Base-by-base conservation (phyloP, 2,329 filamentous ascomycete genomes). In the Fusarium pseudoanthophilum region DNA sequence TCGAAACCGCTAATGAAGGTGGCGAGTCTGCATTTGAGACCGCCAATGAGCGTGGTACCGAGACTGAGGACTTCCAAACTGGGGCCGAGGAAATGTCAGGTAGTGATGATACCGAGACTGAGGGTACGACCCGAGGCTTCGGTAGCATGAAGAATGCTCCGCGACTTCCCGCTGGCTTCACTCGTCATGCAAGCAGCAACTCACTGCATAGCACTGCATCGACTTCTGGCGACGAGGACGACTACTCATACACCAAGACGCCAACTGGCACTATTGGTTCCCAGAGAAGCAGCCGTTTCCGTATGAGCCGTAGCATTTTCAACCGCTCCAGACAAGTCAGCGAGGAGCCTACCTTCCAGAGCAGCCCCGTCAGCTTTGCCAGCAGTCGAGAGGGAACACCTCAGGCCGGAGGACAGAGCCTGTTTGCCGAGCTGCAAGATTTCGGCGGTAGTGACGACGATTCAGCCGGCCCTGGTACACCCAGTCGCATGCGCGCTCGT, bases 21-120 rank as follows among this genome's bases (percentile, higher is more conserved):
- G 90, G 87, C 73, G 90, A 92, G 71, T 89, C 87, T 26, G 89
- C 87, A 14, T 91, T 91, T 71, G 89, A 91, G 78, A 91, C 89
- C 4, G 90, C 89, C 30, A 93, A 97, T 78, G 95, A 98, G 82
- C 90, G 91, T 34, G 89, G 86, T 18, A 97, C 94, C 1, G 95
- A 97, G 83, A 97, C 95, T 16, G 95, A 98, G 75, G 94, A 94
- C 72, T 98, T 98, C 89, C 93, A 97, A 80, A 98, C 95, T 8
- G 95, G 93, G n/a, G 90, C 91, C 21, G 96, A 98, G 77, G 93
- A 94, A 28, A 83, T 91, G 59, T 88, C 88, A 21, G 95, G 92
- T 78, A 92, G 90, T 64, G 94, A 94, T 74, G 95, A 97, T 83
- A 98, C 95, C 2, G 96, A 98, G 83, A 98, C 95, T 5, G 95